Conservation (phyloP, 2,329 filamentous ascomycete species). For the Hymenoscyphus occultus region DNA sequence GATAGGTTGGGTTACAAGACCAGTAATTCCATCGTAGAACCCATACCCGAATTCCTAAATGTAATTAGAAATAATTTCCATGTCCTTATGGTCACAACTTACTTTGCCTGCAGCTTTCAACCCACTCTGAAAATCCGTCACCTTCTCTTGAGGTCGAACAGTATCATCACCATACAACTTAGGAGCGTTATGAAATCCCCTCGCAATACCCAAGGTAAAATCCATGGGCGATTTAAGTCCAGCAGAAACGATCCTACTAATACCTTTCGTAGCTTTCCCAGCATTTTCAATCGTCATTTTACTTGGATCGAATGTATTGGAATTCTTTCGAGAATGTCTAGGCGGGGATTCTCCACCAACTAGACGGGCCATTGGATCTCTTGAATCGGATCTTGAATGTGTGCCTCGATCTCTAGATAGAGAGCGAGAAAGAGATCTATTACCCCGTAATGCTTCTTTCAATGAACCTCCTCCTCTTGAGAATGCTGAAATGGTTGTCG, state of each 20-base stretch:
- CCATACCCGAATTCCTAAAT: conserved; percentile 68
- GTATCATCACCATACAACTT: conserved; percentile 82
- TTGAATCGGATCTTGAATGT: conserved; percentile 23
- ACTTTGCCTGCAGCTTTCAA: conserved; percentile 72
- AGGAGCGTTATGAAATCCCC: conserved; percentile 85
- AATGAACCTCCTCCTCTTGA: conserved; percentile 28
- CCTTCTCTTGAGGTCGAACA: conserved; percentile 73
- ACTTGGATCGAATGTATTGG: conserved; percentile 35
- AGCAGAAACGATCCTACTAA: conserved; percentile 70
- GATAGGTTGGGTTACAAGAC: conserved; percentile 74
- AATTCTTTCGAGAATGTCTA: conserved; percentile 3
- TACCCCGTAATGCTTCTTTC: conserved; percentile 33
- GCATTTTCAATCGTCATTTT: conserved; percentile 53
- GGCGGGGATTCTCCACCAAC: conserved; percentile 15
- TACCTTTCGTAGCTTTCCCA: conserved; percentile 62
- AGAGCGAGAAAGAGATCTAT: conserved; percentile 28
- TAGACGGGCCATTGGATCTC: conserved; percentile 16
- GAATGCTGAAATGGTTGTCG: neutral
- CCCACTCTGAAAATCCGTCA: conserved; percentile 74
- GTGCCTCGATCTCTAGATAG: conserved; percentile 19
- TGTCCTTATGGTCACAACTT: conserved; percentile 5
- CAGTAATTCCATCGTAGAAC: conserved; percentile 77
- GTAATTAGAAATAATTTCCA: conserved; percentile 4
- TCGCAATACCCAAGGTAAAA: conserved; percentile 76
- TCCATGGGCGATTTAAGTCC: conserved; percentile 80